These are phyloP conservation scores for Periconia sp. DNA, from an alignment of 2,329 filamentous ascomycete species.

Conservation along the genomic window DNA sequence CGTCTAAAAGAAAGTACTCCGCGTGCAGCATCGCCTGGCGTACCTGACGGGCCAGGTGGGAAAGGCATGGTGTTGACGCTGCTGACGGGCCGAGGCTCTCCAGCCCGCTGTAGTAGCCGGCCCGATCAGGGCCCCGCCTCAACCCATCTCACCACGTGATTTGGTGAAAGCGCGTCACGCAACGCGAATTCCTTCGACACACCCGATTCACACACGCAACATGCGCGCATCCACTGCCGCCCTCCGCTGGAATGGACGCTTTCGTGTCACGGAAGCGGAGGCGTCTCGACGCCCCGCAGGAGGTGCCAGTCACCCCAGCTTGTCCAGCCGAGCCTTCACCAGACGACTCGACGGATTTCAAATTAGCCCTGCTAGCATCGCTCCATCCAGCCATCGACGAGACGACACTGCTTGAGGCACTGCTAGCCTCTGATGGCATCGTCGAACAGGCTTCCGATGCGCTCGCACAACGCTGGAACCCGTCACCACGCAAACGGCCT, in stretches of 20 bases:
- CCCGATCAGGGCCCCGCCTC: not conserved
- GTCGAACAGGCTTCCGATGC: slow-evolving; percentile 69
- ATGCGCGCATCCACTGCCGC: too few species aligned
- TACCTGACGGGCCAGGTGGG: too few species aligned
- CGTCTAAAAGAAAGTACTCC: too few species aligned
- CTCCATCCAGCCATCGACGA: slow-evolving; percentile 70
- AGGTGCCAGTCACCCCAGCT: slow-evolving; percentile 4
- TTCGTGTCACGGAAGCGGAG: slow-evolving; percentile 47
- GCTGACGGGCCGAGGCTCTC: too few species aligned
- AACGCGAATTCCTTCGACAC: not conserved
- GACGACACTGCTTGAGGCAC: slow-evolving; percentile 74
- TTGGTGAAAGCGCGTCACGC: slow-evolving; percentile 7
- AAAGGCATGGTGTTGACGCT: too few species aligned
- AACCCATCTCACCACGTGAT: slow-evolving; percentile 3
- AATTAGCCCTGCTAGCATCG: slow-evolving; percentile 82
- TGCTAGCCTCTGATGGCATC: slow-evolving; percentile 79
- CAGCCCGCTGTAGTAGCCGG: too few species aligned
- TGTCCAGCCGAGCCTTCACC: not conserved
- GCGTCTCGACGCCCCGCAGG: slow-evolving; percentile 29
- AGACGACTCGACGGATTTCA: slow-evolving; percentile 81
- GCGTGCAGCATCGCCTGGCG: too few species aligned
- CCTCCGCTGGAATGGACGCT: too few species aligned
- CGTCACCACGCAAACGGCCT: slow-evolving; percentile 41
- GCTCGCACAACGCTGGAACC: slow-evolving; percentile 50
- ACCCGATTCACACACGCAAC: not conserved